Conservation (phyloP, 805 yeast species). For the Helenozyma rhizophorensis region DNA sequence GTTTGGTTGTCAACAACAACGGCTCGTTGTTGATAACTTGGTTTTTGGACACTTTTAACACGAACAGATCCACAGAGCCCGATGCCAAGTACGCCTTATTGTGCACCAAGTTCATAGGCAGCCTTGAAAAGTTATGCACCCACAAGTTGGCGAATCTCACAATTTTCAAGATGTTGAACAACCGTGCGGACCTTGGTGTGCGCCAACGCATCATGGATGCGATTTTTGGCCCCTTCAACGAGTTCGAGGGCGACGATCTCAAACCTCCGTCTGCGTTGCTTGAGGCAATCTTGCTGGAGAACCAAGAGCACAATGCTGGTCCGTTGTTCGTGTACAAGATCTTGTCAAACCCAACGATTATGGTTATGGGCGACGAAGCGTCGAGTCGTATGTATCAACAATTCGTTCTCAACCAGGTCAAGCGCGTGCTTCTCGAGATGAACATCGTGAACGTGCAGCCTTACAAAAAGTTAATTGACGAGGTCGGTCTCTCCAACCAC, state of each 20-base stretch:
- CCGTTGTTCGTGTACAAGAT: conserved; percentile 70
- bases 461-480: conserved; percentile 84
- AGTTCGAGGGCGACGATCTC: conserved; percentile 15
- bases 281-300: conserved; percentile 61
- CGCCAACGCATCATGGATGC: conserved; percentile 58
- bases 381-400: conserved; percentile 39
- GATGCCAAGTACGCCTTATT: conserved; percentile 53
- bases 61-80: conserved; percentile 11
- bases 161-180: conserved; percentile 70
- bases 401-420: conserved; percentile 56
- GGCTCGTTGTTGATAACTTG: conserved; percentile 89
- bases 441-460: conserved; percentile 58
- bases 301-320: conserved; percentile 49
- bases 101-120: conserved; percentile 57
- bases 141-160: conserved; percentile 86
- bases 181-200: conserved; percentile 59
- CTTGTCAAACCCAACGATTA: conserved; percentile 61
- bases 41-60: conserved; percentile 76
- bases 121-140: conserved; percentile 60
- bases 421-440: conserved; percentile 56
- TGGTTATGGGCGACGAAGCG: conserved; percentile 23
- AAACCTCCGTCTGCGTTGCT: conserved; percentile 43
- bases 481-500: conserved; percentile 64
- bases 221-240: conserved; percentile 53
- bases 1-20: conserved; percentile 75